Conservation (phyloP, 495 filamentous ascomycete genomes). For the Aspergillus homomorphus region DNA sequence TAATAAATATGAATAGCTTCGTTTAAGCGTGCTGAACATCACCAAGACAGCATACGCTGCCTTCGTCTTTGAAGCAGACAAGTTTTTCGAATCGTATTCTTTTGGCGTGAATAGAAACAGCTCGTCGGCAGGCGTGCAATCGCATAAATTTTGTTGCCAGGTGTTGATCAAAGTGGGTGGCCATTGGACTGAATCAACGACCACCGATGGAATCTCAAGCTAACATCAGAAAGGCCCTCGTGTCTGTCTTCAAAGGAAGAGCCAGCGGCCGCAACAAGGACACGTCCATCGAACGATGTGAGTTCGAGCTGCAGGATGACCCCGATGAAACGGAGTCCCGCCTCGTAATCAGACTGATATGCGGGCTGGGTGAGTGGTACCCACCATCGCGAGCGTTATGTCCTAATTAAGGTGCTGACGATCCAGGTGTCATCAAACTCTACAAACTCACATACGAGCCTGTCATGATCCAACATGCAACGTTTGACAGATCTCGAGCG, state of each 20-base stretch:
- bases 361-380: conserved; percentile 68
- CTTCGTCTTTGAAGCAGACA: conserved; percentile 64
- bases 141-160: conserved; percentile 68
- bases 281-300: conserved; percentile 79
- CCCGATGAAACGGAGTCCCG: conserved; percentile 69
- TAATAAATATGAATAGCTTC: conserved; percentile 51
- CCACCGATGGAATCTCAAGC: not conserved
- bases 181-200: not conserved
- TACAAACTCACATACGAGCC: conserved; percentile 91
- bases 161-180: conserved; percentile 59
- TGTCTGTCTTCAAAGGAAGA: conserved; percentile 71
- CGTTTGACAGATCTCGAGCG: conserved; percentile 71
- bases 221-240: conserved; percentile 51
- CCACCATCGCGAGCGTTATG: not conserved
- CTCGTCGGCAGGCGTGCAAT: conserved; percentile 20
- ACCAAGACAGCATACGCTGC: conserved; percentile 90
- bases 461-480: conserved; percentile 74
- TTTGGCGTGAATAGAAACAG: conserved; percentile 23
- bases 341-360: conserved; percentile 76
- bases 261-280: conserved; percentile 66
- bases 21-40: conserved; percentile 81
- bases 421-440: conserved; percentile 77
- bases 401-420: not conserved
- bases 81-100: conserved; percentile 79
- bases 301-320: conserved; percentile 76